Evolutionary conservation across 352 stramenopile species (phyloP).

Genomic region (Plasmopara muralis): DNA sequence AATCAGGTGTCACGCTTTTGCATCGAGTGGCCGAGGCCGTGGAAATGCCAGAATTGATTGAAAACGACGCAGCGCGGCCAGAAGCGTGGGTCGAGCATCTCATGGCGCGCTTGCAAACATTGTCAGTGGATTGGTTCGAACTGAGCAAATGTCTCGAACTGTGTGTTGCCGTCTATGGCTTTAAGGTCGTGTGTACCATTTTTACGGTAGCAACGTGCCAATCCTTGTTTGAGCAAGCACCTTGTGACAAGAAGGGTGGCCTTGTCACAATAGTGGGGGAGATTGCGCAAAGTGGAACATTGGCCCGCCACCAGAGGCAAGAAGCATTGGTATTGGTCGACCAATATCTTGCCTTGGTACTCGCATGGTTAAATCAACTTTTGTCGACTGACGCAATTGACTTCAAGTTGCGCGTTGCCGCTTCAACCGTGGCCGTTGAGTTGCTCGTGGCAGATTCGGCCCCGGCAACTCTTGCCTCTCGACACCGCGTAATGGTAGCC

Average conservation of each 20-base stretch:
- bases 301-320: no score
- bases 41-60: slow-evolving; percentile 26
- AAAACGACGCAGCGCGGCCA: slow-evolving; percentile 7
- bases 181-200: slow-evolving; percentile 6
- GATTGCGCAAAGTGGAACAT: slow-evolving; percentile 9
- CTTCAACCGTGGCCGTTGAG: slow-evolving; percentile 13
- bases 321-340: neutral
- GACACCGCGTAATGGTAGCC: slow-evolving; percentile 10
- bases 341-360: slow-evolving; percentile 15
- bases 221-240: slow-evolving; percentile 11
- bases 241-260: slow-evolving; percentile 5
- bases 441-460: slow-evolving; percentile 16
- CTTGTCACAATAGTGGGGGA: slow-evolving; percentile 12
- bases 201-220: slow-evolving; percentile 21
- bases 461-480: neutral
- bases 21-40: slow-evolving; percentile 27
- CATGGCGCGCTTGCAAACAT: slow-evolving; percentile 1
- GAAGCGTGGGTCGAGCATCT: slow-evolving; percentile 10
- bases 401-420: neutral
- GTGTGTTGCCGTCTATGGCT: slow-evolving; percentile 14
- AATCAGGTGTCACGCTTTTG: slow-evolving; percentile 30
- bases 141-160: slow-evolving; percentile 27
- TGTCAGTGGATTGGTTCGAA: slow-evolving; percentile 10
- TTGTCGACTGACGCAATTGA: slow-evolving; percentile 2
- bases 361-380: slow-evolving; percentile 22